Percentiles rank a stretch among this genome's conserved stretches.
These are phyloP conservation scores for Amanita inopinata DNA, from an alignment of 768 basidiomycete genomes.

Conservation along the genomic window DNA sequence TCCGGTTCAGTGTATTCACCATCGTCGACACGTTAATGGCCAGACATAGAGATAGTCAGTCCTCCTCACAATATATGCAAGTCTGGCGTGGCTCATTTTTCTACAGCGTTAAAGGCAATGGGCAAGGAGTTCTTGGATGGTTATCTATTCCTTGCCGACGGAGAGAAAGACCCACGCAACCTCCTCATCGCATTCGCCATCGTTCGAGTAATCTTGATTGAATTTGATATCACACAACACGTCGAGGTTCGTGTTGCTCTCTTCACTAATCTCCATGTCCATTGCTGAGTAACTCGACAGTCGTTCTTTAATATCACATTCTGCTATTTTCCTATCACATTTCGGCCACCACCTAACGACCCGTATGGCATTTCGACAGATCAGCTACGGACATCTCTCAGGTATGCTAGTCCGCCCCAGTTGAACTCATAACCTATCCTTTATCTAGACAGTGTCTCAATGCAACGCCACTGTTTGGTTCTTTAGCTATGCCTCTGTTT, in stretches of 20 bases:
- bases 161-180: constrained; percentile 97
- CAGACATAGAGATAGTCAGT: constrained; percentile 53
- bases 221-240: constrained; percentile 69
- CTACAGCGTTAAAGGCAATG: constrained; percentile 58
- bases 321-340: constrained; percentile 98
- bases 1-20: constrained; percentile 70
- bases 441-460: constrained; percentile 52
- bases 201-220: constrained; percentile 73
- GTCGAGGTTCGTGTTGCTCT: constrained; percentile 54
- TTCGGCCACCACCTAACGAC: constrained; percentile 88
- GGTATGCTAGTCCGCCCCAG: constrained; percentile 32
- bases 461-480: constrained; percentile 76
- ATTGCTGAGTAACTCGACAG: constrained; percentile 27
- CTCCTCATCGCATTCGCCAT: constrained; percentile 85
- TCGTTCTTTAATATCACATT: constrained; percentile 90
- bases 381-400: constrained; percentile 66
- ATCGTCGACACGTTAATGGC: constrained; percentile 76
- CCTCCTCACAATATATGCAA: not conserved
- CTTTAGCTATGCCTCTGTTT: constrained; percentile 78
- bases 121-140: constrained; percentile 63
- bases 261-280: not conserved
- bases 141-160: constrained; percentile 78
- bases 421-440: constrained; percentile 5
- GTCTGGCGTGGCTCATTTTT: not conserved
- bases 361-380: constrained; percentile 88